Conservation (phyloP, 129 eudicot species). For the Silybum marianum region DNA sequence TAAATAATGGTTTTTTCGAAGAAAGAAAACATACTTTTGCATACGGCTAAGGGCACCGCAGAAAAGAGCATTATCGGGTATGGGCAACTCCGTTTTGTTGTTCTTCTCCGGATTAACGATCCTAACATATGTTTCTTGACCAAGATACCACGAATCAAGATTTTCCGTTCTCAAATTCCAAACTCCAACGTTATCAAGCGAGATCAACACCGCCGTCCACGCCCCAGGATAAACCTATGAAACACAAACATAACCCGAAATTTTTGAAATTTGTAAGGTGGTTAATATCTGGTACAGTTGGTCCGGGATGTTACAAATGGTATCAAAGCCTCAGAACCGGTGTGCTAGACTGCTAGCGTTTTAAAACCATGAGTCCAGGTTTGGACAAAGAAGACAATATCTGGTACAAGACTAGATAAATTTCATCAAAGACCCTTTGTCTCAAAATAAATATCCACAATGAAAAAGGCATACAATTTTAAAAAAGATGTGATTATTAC, state of each 20-base stretch:
- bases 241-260: neutral
- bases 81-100: conserved; percentile 46
- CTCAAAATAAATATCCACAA: too few relatives aligned
- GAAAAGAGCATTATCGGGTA: conserved; percentile 48
- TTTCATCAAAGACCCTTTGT: too few relatives aligned
- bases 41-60: conserved; percentile 50
- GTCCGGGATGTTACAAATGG: too few relatives aligned
- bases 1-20: neutral
- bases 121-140: conserved; percentile 56
- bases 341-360: too few relatives aligned
- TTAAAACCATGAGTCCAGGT: too few relatives aligned
- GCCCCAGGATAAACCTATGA: conserved; percentile 41
- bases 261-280: too few relatives aligned
- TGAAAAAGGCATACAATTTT: neutral
- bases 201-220: conserved; percentile 42
- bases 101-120: conserved; percentile 46
- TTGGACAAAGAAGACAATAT: too few relatives aligned
- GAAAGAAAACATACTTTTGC: conserved; percentile 36
- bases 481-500: too few relatives aligned
- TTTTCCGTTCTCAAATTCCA: conserved; percentile 61
- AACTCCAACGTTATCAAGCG: conserved; percentile 49
- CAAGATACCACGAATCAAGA: conserved; percentile 61
- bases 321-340: too few relatives aligned
- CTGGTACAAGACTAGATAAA: too few relatives aligned
- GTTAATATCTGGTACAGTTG: too few relatives aligned